phyloP scores from a whole-genome alignment of 2,329 filamentous ascomycete genomes.

The Plenodomus lindquistii region DNA sequence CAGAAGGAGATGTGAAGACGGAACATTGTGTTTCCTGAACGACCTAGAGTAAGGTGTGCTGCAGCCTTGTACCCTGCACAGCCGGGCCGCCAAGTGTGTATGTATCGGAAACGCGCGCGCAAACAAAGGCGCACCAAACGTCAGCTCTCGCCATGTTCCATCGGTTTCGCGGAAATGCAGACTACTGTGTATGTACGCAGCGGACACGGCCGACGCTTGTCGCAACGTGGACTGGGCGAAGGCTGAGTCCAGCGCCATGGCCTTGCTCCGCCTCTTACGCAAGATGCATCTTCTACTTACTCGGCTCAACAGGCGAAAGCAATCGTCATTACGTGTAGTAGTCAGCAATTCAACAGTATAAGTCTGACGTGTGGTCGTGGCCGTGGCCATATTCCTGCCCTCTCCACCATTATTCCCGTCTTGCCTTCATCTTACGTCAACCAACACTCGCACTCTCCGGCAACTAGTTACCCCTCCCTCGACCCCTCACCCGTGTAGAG shows the following conservation, averaged over 20 bases:
- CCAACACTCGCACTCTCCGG: slow-evolving; percentile 1
- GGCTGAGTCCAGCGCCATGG: slow-evolving; percentile 36
- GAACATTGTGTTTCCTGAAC: slow-evolving; percentile 24
- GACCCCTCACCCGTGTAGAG: slow-evolving; percentile 12
- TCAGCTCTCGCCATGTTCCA: background rate
- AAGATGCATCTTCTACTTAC: slow-evolving; percentile 27
- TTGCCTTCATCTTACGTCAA: slow-evolving; percentile 16
- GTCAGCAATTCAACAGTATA: slow-evolving; percentile 19
- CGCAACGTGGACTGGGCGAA: slow-evolving; percentile 11
- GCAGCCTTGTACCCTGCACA: slow-evolving; percentile 1
- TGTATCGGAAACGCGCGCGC: background rate
- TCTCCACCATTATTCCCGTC: slow-evolving; percentile 10
- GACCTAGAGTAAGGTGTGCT: slow-evolving; percentile 10
- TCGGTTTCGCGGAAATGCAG: background rate
- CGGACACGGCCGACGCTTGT: slow-evolving; percentile 6
- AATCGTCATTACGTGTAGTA: slow-evolving; percentile 24
- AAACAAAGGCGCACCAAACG: background rate
- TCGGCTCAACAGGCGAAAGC: too few species aligned
- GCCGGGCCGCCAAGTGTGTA: background rate
- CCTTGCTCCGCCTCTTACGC: slow-evolving; percentile 32
- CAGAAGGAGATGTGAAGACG: slow-evolving; percentile 12
- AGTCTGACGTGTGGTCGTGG: slow-evolving; percentile 10
- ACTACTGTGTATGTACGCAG: too few species aligned
- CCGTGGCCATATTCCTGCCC: slow-evolving; percentile 10
- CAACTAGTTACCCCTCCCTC: slow-evolving; percentile 9